Conservation (phyloP, 306 rosid species). For the Trifolium repens region DNA sequence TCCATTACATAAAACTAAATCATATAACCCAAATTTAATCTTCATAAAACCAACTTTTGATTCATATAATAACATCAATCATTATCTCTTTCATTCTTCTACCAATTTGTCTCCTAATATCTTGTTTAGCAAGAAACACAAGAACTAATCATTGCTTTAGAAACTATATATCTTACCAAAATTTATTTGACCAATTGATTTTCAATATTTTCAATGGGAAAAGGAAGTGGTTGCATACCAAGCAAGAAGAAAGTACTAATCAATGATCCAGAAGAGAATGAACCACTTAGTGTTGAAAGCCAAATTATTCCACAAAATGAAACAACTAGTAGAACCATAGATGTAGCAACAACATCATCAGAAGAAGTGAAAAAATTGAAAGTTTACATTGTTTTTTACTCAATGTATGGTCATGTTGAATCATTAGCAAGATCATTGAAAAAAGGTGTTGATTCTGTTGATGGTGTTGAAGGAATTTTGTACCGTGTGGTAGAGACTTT, state of each 20-base stretch:
- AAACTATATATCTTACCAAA: neutral
- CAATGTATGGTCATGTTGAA: conserved; percentile 82
- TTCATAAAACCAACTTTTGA: conserved; percentile 31
- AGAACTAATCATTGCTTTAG: neutral
- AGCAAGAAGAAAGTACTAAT: conserved; percentile 61
- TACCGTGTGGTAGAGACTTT: conserved; percentile 73
- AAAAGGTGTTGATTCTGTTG: conserved; percentile 67
- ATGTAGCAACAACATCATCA: conserved; percentile 1
- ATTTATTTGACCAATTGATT: conserved; percentile 12
- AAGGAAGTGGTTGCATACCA: conserved; percentile 76
- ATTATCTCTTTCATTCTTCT: conserved; percentile 2
- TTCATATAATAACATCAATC: neutral
- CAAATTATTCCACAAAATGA: conserved; percentile 30
- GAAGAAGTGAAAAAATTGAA: conserved; percentile 47
- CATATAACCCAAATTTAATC: conserved; percentile 12
- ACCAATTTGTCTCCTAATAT: neutral
- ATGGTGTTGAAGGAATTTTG: conserved; percentile 74
- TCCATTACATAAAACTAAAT: neutral
- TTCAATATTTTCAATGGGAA: conserved; percentile 61
- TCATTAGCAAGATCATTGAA: conserved; percentile 65
- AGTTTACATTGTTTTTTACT: conserved; percentile 71
- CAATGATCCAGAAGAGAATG: conserved; percentile 43
- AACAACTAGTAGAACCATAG: conserved; percentile 34
- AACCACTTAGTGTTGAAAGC: conserved; percentile 42
- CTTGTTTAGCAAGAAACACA: conserved; percentile 37